Evolutionary conservation across 495 filamentous ascomycete genomes (phyloP).

Genomic region (Penicillium bialowiezense): DNA sequence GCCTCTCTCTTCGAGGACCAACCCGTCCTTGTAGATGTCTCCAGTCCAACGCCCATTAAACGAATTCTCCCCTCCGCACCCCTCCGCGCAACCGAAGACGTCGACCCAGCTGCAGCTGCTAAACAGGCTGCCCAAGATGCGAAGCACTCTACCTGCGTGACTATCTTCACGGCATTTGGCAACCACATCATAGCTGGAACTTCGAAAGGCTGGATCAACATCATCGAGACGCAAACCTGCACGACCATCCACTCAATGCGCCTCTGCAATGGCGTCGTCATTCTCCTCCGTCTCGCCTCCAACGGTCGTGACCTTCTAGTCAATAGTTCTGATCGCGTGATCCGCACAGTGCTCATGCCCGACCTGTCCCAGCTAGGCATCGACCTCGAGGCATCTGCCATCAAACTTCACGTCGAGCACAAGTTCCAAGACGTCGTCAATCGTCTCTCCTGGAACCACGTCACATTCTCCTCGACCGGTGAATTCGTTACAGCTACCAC

Average conservation of each 20-base stretch:
- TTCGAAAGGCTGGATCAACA: slow-evolving; percentile 91
- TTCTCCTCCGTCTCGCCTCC: slow-evolving; percentile 75
- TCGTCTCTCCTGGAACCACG: slow-evolving; percentile 90
- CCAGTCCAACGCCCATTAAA: slow-evolving; percentile 61
- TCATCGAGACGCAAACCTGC: slow-evolving; percentile 76
- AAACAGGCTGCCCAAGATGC: slow-evolving; percentile 90
- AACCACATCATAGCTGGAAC: slow-evolving; percentile 88
- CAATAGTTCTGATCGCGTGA: slow-evolving; percentile 88
- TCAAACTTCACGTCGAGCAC: slow-evolving; percentile 89
- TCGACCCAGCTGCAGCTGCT: slow-evolving; percentile 61
- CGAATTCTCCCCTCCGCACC: slow-evolving; percentile 78
- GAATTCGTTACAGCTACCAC: slow-evolving; percentile 87
- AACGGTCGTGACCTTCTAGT: slow-evolving; percentile 84
- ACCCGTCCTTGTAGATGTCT: slow-evolving; percentile 81
- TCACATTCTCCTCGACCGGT: slow-evolving; percentile 86
- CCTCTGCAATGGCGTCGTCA: slow-evolving; percentile 82
- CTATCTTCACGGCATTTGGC: slow-evolving; percentile 79
- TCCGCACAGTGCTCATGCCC: slow-evolving; percentile 80
- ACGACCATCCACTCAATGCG: slow-evolving; percentile 82
- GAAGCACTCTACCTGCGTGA: slow-evolving; percentile 87
- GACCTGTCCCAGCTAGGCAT: slow-evolving; percentile 52
- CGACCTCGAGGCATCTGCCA: slow-evolving; percentile 45
- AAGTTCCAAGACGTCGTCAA: slow-evolving; percentile 99
- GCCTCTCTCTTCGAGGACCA: slow-evolving; percentile 91
- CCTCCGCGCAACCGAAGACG: slow-evolving; percentile 60